Conservation (phyloP, 345 rosid genomes). For the Combretum micranthum region DNA sequence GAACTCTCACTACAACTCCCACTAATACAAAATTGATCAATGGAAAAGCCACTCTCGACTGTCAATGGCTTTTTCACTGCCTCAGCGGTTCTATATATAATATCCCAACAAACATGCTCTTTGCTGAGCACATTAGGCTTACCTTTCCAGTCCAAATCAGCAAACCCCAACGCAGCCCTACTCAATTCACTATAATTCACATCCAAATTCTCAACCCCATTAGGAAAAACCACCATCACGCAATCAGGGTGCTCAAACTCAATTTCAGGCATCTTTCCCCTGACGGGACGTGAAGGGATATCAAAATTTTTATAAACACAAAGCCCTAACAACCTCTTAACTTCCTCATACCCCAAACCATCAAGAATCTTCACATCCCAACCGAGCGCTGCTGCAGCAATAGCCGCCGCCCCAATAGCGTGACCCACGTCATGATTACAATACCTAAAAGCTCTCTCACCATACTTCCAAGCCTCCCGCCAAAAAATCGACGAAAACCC, state of each 20-base stretch:
- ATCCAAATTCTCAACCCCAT: conserved; percentile 24
- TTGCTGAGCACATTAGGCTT: conserved; percentile 60
- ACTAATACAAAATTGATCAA: conserved; percentile 41
- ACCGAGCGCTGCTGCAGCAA: conserved; percentile 78
- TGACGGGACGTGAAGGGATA: conserved; percentile 33
- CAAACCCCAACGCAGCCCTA: conserved; percentile 29
- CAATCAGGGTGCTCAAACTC: conserved; percentile 91
- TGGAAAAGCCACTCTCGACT: conserved; percentile 10
- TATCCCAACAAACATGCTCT: conserved; percentile 79
- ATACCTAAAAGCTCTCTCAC: conserved; percentile 78
- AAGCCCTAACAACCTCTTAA: conserved; percentile 54
- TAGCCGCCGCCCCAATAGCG: conserved; percentile 60
- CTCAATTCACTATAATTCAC: conserved; percentile 43
- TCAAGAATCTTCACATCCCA: conserved; percentile 93
- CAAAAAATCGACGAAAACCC: conserved; percentile 75
- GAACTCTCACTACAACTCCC: conserved; percentile 34
- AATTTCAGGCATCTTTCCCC: conserved; percentile 44
- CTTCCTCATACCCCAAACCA: conserved; percentile 57
- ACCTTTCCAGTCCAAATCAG: conserved; percentile 57
- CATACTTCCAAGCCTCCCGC: conserved; percentile 97
- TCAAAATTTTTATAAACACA: conserved; percentile 29
- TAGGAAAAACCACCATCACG: conserved; percentile 65
- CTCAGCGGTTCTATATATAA: conserved; percentile 64
- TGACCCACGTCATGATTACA: conserved; percentile 92
- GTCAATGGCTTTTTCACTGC: conserved; percentile 58